Percentiles rank a stretch among this genome's conserved stretches.
These are phyloP conservation scores for Colletotrichum camelliae DNA, from an alignment of 2,329 filamentous ascomycete genomes.

Conservation along the genomic window DNA sequence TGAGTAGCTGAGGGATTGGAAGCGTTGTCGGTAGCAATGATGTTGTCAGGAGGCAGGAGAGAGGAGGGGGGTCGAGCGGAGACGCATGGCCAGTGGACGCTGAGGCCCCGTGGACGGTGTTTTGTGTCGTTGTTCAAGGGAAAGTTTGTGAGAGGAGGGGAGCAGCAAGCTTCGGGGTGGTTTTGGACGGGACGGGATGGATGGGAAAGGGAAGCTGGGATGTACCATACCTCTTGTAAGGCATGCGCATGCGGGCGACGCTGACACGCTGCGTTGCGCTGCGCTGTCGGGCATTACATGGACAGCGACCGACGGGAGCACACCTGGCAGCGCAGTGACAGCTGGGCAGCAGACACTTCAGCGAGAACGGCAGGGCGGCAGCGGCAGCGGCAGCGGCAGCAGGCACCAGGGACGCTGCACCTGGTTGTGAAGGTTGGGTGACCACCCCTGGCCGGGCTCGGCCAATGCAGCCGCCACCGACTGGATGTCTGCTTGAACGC, in stretches of 20 bases:
- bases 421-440: neutral
- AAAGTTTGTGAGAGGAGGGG: slow-evolving; percentile 9
- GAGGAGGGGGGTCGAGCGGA: slow-evolving; percentile 9
- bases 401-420: slow-evolving; percentile 6
- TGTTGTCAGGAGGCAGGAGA: neutral
- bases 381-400: slow-evolving; percentile 2
- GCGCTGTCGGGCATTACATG: neutral
- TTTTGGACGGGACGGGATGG: slow-evolving; percentile 2
- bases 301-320: neutral
- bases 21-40: neutral
- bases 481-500: neutral
- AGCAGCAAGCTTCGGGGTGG: slow-evolving; percentile 15
- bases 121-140: slow-evolving; percentile 7
- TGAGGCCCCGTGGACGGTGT: slow-evolving; percentile 18
- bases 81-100: slow-evolving; percentile 13
- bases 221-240: neutral
- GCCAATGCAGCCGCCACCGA: neutral
- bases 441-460: neutral
- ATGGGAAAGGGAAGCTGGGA: neutral
- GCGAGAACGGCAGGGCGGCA: neutral
- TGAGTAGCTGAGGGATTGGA: neutral
- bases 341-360: neutral
- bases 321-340: neutral
- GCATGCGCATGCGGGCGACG: neutral
- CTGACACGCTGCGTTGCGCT: neutral